Percentiles rank a stretch among this genome's conserved stretches.
These are phyloP conservation scores for Hymenoscyphus salicellus DNA, from an alignment of 2,329 filamentous ascomycete species.

Conservation along the genomic window DNA sequence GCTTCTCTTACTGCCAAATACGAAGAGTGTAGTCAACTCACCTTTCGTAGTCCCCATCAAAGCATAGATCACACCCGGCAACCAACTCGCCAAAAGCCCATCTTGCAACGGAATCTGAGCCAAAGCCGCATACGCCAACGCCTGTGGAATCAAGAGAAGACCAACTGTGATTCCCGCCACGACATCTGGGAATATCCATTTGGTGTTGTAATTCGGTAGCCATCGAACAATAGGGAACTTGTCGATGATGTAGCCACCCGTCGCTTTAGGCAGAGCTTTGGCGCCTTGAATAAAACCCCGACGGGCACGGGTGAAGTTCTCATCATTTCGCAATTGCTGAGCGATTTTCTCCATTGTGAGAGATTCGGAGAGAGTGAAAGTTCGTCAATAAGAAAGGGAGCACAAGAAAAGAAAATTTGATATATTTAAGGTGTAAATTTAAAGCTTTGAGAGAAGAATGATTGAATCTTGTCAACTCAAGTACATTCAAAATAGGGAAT, in stretches of 20 bases:
- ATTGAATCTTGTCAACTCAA: too few relatives aligned
- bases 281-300: conserved; percentile 4
- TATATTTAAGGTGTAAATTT: too few relatives aligned
- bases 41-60: conserved; percentile 62
- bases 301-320: conserved; percentile 9
- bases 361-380: too few relatives aligned
- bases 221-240: conserved; percentile 61
- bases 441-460: too few relatives aligned
- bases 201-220: conserved; percentile 58
- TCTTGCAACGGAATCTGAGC: conserved; percentile 61
- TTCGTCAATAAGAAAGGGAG: too few relatives aligned
- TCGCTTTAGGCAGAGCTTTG: conserved; percentile 36
- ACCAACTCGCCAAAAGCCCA: conserved; percentile 58
- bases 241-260: conserved; percentile 54
- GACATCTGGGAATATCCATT: conserved; percentile 60
- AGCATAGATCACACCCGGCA: conserved; percentile 55
- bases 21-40: conserved; percentile 27
- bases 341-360: too few relatives aligned
- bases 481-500: too few relatives aligned
- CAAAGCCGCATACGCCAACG: conserved; percentile 59
- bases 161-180: conserved; percentile 61
- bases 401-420: too few relatives aligned
- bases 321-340: conserved; percentile 1
- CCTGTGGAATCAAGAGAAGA: conserved; percentile 59
- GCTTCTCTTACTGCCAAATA: conserved; percentile 32